phyloP scores from a whole-genome alignment of 1,284 basidiomycete genomes.

The Pterula multifida region DNA sequence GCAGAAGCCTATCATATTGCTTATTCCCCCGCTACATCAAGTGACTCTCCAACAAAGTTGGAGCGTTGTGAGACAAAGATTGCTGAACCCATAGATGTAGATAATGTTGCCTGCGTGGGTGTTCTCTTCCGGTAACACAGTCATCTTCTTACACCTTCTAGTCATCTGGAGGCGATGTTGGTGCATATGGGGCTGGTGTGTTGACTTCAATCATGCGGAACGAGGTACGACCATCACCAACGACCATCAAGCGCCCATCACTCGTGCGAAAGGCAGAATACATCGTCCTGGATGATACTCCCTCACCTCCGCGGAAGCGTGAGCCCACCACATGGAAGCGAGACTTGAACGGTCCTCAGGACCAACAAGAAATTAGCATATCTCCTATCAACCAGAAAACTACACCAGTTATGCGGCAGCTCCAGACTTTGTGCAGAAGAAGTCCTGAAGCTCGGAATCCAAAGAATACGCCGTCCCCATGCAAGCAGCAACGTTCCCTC shows the following conservation, averaged over 20 bases:
- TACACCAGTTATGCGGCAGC: neutral
- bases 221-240: neutral
- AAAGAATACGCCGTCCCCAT: neutral
- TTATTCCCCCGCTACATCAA: neutral
- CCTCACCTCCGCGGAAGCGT: neutral
- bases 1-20: neutral
- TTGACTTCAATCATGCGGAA: neutral
- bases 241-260: neutral
- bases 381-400: neutral
- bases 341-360: neutral
- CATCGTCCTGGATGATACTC: neutral
- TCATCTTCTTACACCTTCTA: too few relatives aligned
- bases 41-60: neutral
- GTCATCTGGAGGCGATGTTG: neutral
- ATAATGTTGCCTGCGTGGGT: too few relatives aligned
- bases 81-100: neutral
- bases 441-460: neutral
- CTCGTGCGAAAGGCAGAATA: neutral
- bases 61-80: neutral
- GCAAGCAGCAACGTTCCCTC: neutral
- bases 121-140: too few relatives aligned
- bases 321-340: neutral
- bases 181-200: neutral
- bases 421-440: neutral
- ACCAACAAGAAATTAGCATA: neutral